phyloP scores from a whole-genome alignment of 2,329 filamentous ascomycete genomes.

The Pseudocercospora ulei region DNA sequence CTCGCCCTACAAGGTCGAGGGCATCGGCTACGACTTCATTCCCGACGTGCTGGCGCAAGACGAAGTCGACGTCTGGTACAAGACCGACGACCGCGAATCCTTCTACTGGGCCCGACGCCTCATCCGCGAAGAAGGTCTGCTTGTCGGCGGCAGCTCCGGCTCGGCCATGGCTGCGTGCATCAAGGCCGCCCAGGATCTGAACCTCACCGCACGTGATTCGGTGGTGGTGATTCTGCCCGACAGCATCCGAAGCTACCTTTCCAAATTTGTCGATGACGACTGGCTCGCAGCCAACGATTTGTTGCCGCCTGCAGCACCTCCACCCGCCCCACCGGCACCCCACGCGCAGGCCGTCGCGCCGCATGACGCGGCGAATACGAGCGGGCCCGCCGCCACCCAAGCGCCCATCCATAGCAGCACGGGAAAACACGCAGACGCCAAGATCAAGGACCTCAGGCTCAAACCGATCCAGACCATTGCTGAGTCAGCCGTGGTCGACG shows the following conservation, averaged over 20 bases:
- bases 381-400: constrained; percentile 11
- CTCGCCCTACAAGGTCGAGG: constrained; percentile 91
- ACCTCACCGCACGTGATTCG: constrained; percentile 71
- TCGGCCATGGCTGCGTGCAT: constrained; percentile 79
- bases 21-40: constrained; percentile 97
- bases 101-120: constrained; percentile 83
- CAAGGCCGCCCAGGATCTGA: constrained; percentile 63
- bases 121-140: constrained; percentile 85
- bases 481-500: constrained; percentile 60
- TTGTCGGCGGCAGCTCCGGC: constrained; percentile 88
- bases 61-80: constrained; percentile 88
- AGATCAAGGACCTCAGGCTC: constrained; percentile 70
- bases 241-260: constrained; percentile 92
- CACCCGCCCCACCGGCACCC: constrained; percentile 34
- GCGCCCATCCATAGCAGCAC: constrained; percentile 29
- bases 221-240: constrained; percentile 89
- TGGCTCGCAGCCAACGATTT: constrained; percentile 97
- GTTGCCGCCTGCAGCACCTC: constrained; percentile 52
- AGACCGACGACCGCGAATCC: constrained; percentile 86
- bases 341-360: constrained; percentile 34
- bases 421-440: constrained; percentile 68
- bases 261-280: constrained; percentile 97
- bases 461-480: constrained; percentile 87
- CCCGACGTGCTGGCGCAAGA: constrained; percentile 80
- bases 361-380: constrained; percentile 17